Evolutionary conservation across 1,284 basidiomycete genomes (phyloP), one percentile per base, ranked within the genome.

Genomic region (Trametes pubescens): DNA sequence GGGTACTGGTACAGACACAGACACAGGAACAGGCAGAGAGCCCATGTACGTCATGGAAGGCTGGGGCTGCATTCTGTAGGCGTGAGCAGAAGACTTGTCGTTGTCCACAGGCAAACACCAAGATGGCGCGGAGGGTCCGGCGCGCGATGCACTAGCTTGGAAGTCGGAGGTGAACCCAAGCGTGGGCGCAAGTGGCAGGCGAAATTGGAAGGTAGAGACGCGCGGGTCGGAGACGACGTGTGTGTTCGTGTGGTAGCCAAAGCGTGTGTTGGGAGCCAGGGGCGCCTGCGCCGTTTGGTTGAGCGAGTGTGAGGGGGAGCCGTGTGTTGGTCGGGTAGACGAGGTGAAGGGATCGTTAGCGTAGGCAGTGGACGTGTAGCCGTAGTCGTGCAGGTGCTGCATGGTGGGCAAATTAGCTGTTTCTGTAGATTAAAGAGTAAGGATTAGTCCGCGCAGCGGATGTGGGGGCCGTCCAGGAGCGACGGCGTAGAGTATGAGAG

Each of bases 61-160:
- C 47, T 44, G 32, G 21, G 52, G 57, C 4, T 8, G 21, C 21
- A 16, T 16, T 21, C 32, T 18, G 10, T 24, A 18, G 26, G 7
- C 1, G 26, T 29, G 13, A 29, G 24, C 22, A 22, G 24, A 10
- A 26, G 44, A 9, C 38, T 51, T 24, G 47, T 21, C 11, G 7
- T 22, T n/a, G 9, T 11, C 24, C 4, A 22, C 24, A 9, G 35
- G 40, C 11, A 21, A 16, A 5, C 22, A n/a, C 51, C 52, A 47
- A 11, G 48, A 40, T 4, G 47, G 35, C 14, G 59, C 1, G 6
- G 40, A 11, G n/a, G 54, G 22, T 4, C 35, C 54, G 0, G 49
- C 10, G 8, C 29, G 48, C n/a, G 73, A 70, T 22, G 74, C 74
- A 47, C 77, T 80, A 6, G 78, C 75, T 65, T 82, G 80, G 47